Evolutionary conservation across 2,329 filamentous ascomycete genomes (phyloP), one percentile per base, ranked within the genome.

Genomic region (Metarhizium robertsii): DNA sequence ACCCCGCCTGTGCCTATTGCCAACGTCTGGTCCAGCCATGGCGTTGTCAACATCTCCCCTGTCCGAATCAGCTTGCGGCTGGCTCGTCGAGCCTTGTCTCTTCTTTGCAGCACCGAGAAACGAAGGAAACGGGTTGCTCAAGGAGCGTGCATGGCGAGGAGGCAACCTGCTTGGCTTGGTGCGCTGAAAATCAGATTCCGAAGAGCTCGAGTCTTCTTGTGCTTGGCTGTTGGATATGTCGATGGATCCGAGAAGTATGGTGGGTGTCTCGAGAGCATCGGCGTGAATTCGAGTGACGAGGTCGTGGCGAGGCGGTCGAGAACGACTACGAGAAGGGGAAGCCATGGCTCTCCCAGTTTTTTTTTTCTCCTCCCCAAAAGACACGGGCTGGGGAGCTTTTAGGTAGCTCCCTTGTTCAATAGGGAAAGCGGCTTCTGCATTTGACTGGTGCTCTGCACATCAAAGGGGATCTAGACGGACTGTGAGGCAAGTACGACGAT

Each of bases 41-140:
- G 65, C 62, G 53, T 59, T 60, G 40, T 70, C 56, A 71, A 71
- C 59, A 50, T 64, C 58, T 43, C 58, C 58, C 30, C 60, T 60
- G 30, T 65, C 68, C 38, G 67, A 70, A 51, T 66, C 63, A 55
- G 62, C 30, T n/a, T 34, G 66, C 59, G 57, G 60, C 48, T 64
- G 68, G 61, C 66, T 64, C 60, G 74, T 60, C 55, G 67, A 68
- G 64, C 70, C 67, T 36, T 74, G 69, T 63, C 77, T 79, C 70
- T 81, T 84, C 65, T 83, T 84, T 59, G 73, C 78, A 58, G 73
- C 72, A 36, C 80, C 77, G 65, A 92, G 89, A 36, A 91, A 71
- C 18, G 83, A 85, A 7, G 88, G 86, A 60, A 92, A 87, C 11
- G 89, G 88, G 64, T 92, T 86, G 76, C 89, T 94, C 74, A 87